Evolutionary conservation across 257 asterid species (phyloP).

Genomic region (Gentiana dahurica): DNA sequence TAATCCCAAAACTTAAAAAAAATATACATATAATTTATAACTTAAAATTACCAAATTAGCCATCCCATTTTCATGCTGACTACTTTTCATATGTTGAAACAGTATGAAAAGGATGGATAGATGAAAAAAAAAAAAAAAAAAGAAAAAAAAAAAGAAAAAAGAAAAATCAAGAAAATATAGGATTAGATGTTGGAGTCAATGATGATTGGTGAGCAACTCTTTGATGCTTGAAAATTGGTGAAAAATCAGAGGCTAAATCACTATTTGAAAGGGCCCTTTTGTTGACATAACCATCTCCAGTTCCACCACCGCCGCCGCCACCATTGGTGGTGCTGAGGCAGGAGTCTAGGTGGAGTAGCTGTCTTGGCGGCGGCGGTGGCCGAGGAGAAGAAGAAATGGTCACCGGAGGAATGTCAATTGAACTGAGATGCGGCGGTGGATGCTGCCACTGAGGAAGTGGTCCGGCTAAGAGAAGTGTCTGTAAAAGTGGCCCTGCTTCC

Average conservation of each 20-base stretch:
- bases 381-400: conserved; percentile 43
- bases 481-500: conserved; percentile 94
- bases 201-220: conserved; percentile 53
- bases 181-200: conserved; percentile 38
- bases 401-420: conserved; percentile 87
- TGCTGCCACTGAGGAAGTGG: conserved; percentile 98
- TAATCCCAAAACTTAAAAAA: conserved; percentile 46
- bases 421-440: conserved; percentile 89
- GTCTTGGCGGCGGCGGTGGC: not conserved
- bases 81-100: conserved; percentile 5
- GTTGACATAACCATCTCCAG: conserved; percentile 28
- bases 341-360: conserved; percentile 34
- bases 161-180: too few relatives aligned
- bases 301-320: conserved; percentile 11
- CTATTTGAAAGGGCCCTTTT: conserved; percentile 26
- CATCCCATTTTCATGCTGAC: conserved; percentile 35
- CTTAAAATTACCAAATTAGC: conserved; percentile 13
- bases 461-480: conserved; percentile 76
- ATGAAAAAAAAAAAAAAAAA: conserved; percentile 3
- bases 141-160: too few relatives aligned
- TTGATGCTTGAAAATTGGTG: conserved; percentile 48
- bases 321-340: conserved; percentile 26
- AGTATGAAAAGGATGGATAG: conserved; percentile 33
- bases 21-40: conserved; percentile 23
- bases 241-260: conserved; percentile 21